Conservation (phyloP, 2,329 filamentous ascomycete species). For the Bisporella sp. region DNA sequence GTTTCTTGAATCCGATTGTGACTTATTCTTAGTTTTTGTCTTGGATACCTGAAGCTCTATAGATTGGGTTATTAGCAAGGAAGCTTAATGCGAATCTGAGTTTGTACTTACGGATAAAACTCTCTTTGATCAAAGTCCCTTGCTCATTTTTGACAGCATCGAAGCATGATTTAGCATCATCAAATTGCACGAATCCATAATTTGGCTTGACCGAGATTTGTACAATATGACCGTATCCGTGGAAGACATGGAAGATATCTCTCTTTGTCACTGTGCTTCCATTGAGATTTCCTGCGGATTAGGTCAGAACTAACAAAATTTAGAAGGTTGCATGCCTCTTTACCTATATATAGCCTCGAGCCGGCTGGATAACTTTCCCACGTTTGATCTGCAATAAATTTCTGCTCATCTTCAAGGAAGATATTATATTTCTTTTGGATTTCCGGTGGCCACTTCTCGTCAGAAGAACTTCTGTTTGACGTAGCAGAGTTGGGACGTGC, state of each 20-base stretch:
- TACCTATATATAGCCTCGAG: slow-evolving; percentile 77
- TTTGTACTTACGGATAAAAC: slow-evolving; percentile 73
- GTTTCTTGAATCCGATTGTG: slow-evolving; percentile 32
- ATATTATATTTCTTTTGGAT: slow-evolving; percentile 63
- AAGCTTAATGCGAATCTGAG: background rate
- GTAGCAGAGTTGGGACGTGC: too few relatives aligned
- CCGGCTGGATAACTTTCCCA: slow-evolving; percentile 77
- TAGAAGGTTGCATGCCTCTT: slow-evolving; percentile 23
- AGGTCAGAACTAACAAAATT: slow-evolving; percentile 21
- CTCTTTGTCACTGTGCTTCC: slow-evolving; percentile 90
- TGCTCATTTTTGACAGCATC: slow-evolving; percentile 72
- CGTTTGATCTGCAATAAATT: slow-evolving; percentile 69
- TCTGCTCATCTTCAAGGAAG: slow-evolving; percentile 66
- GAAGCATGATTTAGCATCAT: slow-evolving; percentile 67
- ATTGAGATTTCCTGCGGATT: slow-evolving; percentile 69
- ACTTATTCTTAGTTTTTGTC: slow-evolving; percentile 63
- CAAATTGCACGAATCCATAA: slow-evolving; percentile 94
- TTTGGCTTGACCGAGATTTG: slow-evolving; percentile 96
- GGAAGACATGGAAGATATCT: slow-evolving; percentile 88
- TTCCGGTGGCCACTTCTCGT: slow-evolving; percentile 34
- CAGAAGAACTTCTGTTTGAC: slow-evolving; percentile 9
- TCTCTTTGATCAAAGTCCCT: slow-evolving; percentile 74
- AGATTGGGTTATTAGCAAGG: slow-evolving; percentile 23
- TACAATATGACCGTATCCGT: slow-evolving; percentile 75
- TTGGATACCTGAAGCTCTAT: slow-evolving; percentile 86